Base-by-base conservation (phyloP, 306 rosid genomes). In the Cucumis cinereus region DNA sequence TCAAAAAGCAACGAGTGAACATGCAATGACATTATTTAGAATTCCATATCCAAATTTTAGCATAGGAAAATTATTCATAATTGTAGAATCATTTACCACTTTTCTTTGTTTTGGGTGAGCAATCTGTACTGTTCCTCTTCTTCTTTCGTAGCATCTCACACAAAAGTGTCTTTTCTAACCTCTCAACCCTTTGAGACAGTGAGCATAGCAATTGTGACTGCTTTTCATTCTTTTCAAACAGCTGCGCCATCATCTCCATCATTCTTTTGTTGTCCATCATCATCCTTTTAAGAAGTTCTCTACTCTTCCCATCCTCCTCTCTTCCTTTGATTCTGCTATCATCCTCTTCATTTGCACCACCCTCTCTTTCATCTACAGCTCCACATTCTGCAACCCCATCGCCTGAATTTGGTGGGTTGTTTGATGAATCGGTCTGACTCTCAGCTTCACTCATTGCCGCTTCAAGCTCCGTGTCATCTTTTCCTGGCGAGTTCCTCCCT, bases 141-240 rank as follows among this genome's bases (percentile, higher is more conserved):
- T 71, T 89, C 84, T 19, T 91, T 77, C 83, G 84, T 77, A 82
- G 66, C 80, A 75, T 89, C 0, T 83, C 93, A 74, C 85, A 81
- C 3, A 76, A 38, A 19, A 82, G 68, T 19, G 90, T 89, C 77
- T 78, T 89, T 82, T 91, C 97, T 40, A 91, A 74, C n/a, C 75
- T 82, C 49, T 78, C 91, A 54, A 93, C 96, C 54, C 97, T 84
- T 1, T 82, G 87, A 0, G 90, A 74, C 62, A 93, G 86, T 16
- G 89, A 86, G 56, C 80, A 78, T 1, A 91, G 80, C 69, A 89
- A 41, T 58, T 49, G 47, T 8, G 86, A 87, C 30, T 93, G 97
- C 81, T 56, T 71, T 41, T 83, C 86, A 58, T 89, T 91, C 78
- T 71, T 81, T 79, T 87, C 77, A 62, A 77, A 80, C 61, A 91